phyloP scores from a whole-genome alignment of 257 asterid species.

The Rubia yunnanensis region DNA sequence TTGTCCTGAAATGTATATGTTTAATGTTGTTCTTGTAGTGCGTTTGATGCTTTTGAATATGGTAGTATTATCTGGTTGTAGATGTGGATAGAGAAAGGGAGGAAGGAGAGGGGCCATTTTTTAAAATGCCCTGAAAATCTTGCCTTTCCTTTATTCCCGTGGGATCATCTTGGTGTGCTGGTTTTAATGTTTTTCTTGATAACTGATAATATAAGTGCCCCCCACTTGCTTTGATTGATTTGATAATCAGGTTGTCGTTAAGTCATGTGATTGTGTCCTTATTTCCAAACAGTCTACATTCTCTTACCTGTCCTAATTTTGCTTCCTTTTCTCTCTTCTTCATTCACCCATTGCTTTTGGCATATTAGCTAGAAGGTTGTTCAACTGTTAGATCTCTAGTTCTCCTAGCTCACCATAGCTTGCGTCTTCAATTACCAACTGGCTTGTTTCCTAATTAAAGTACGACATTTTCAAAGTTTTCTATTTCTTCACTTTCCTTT shows the following conservation, averaged over 20 bases:
- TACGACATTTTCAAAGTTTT: conserved; percentile 4
- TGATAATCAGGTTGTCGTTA: conserved; percentile 36
- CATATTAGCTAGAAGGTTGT: conserved; percentile 6
- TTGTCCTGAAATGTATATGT: background rate
- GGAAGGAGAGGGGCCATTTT: background rate
- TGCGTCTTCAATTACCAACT: conserved; percentile 5
- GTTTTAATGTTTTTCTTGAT: conserved; percentile 9
- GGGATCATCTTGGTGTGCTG: conserved; percentile 53
- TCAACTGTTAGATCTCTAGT: conserved; percentile 7
- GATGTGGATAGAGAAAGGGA: background rate
- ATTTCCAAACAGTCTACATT: conserved; percentile 30
- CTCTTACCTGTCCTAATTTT: conserved; percentile 16
- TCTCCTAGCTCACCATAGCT: conserved; percentile 3
- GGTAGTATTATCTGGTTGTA: background rate
- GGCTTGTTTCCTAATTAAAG: conserved; percentile 22
- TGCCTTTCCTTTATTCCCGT: conserved; percentile 34
- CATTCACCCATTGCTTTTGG: conserved; percentile 3
- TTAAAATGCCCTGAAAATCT: conserved; percentile 34
- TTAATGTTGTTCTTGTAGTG: background rate
- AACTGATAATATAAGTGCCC: conserved; percentile 1
- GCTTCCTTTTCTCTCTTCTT: conserved; percentile 1
- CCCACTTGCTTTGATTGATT: conserved; percentile 43
- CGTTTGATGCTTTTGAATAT: background rate
- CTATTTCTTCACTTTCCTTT: background rate
- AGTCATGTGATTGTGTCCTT: conserved; percentile 46